Evolutionary conservation across 2,329 filamentous ascomycete species (phyloP).

Genomic region (Hymenoscyphus infarciens): DNA sequence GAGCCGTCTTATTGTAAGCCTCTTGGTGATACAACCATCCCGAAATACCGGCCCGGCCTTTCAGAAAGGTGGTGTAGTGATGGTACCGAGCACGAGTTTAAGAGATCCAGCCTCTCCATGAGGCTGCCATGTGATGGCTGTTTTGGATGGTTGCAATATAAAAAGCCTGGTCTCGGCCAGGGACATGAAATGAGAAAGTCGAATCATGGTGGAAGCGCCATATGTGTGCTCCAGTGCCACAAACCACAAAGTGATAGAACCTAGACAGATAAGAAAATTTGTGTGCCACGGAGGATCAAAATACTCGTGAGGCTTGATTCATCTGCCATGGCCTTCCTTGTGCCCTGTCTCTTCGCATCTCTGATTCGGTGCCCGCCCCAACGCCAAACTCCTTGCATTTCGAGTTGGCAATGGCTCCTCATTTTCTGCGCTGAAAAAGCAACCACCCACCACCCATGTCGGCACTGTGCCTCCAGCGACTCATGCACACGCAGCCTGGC

Average conservation of each 20-base stretch:
- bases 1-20: conserved; percentile 7
- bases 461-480: conserved; percentile 14
- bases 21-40: background rate
- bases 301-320: background rate
- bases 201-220: background rate
- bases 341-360: background rate
- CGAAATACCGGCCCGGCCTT: background rate
- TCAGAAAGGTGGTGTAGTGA: background rate
- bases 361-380: conserved; percentile 7
- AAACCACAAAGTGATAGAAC: background rate
- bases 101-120: background rate
- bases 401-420: background rate
- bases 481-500: conserved; percentile 7
- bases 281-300: conserved; percentile 8
- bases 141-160: background rate
- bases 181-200: background rate
- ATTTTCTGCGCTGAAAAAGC: background rate
- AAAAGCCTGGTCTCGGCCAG: background rate
- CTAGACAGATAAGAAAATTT: background rate
- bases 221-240: conserved; percentile 8
- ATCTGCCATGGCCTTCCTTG: background rate
- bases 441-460: conserved; percentile 7
- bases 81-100: conserved; percentile 7
- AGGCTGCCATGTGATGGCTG: conserved; percentile 10
- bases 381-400: conserved; percentile 6